Evolutionary conservation across 2,329 filamentous ascomycete species (phyloP), one percentile per base, ranked within the genome.

Genomic region (Sporothrix humicola): DNA sequence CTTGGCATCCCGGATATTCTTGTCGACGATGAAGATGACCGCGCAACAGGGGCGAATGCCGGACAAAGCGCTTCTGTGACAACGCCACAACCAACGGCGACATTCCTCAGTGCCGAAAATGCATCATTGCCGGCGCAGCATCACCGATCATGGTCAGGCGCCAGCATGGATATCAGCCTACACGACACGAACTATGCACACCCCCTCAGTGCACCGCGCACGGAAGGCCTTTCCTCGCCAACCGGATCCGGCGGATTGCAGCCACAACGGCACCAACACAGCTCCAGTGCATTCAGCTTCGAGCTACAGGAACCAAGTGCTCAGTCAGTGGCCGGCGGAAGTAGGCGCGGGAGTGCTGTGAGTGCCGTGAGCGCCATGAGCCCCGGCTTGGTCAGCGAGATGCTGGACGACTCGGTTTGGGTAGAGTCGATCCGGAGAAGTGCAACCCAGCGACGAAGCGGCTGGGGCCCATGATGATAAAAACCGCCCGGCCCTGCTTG

Each of bases 351-450:
- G 72, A 94, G 92, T 81, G 86, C 87, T 5, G 91, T 95, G 10
- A 69, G 66, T 37, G 66, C 66, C 17, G 17, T 65, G 59, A 65
- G 26, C 10, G 52, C n/a, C 23, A 42, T 42, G 59, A 93, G 90
- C 79, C 90, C 91, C 69, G 88, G 91, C 66, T 92, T 94, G 78
- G 92, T 97, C 77, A 89, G 95, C 81, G 90, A 94, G 77, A 92
- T 96, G 79, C 87, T 98, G 72, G 93, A 96, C 79, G 93, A 95
- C 79, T 96, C 93, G 20, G 91, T 93, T 17, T 98, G 95, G 95
- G 93, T 95, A 70, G 93, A 97, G 83, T 97, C 93, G 84, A 94
- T 98, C 76, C 87, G 94, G 76, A 88, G 94, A 75, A 97, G 94
- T 83, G 94, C 96, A 77, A 97, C 94, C 71, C 87, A 87, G 71